Percentiles rank a stretch among this genome's conserved stretches.
Evolutionary conservation across 768 basidiomycete species (phyloP).

Genomic region (Holtermannia corniformis): DNA sequence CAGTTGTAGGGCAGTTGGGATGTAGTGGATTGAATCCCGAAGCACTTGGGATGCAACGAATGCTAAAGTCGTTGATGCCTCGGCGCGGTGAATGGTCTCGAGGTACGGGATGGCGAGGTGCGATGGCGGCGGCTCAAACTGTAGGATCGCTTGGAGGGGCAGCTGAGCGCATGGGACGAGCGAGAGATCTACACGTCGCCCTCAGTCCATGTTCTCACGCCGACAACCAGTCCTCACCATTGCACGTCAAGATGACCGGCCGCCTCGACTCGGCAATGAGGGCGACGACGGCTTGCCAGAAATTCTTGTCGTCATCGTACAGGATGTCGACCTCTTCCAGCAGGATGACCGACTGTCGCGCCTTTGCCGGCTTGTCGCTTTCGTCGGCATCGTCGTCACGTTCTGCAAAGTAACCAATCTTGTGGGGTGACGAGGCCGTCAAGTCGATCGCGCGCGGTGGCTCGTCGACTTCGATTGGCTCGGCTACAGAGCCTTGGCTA

Average conservation of each 20-base stretch:
- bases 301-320: constrained; percentile 69
- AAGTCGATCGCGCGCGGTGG: neutral
- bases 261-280: constrained; percentile 75
- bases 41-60: constrained; percentile 47
- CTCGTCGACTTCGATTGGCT: constrained; percentile 13
- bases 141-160: constrained; percentile 62
- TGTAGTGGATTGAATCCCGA: constrained; percentile 36
- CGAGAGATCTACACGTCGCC: constrained; percentile 52
- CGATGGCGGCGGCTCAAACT: constrained; percentile 55
- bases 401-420: constrained; percentile 1
- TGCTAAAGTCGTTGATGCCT: constrained; percentile 2
- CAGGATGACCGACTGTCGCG: constrained; percentile 78
- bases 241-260: constrained; percentile 90
- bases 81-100: constrained; percentile 45
- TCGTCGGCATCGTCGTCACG: constrained; percentile 1
- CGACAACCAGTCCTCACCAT: constrained; percentile 53
- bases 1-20: constrained; percentile 29
- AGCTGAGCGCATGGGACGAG: constrained; percentile 64
- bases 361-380: constrained; percentile 13
- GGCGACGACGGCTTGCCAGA: constrained; percentile 71
- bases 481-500: constrained; percentile 12
- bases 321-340: constrained; percentile 93
- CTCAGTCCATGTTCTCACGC: neutral
- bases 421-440: neutral
- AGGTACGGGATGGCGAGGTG: constrained; percentile 59